Evolutionary conservation across 2,329 filamentous ascomycete species (phyloP), one percentile per base, ranked within the genome.

Genomic region (Eutypella sp.): DNA sequence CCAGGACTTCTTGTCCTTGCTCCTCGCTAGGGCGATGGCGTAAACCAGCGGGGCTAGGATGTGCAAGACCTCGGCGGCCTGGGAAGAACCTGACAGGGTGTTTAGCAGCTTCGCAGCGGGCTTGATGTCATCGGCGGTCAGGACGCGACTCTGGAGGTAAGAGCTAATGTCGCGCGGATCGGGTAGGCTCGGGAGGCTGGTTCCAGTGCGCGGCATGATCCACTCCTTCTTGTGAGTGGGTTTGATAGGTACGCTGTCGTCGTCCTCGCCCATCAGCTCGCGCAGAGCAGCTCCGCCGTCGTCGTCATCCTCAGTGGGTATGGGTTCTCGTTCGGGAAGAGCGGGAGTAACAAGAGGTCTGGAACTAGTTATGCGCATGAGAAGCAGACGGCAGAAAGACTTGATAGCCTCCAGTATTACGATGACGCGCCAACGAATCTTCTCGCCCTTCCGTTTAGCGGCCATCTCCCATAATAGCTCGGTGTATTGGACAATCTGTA

Each of bases 391-490:
- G 63, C 92, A 96, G 8, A 93, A 56, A 2, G 92, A 91, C 67
- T 97, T 97, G 61, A 93, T 73, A 1, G 81, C 77, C 68, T 99
- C 93, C 19, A 99, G 73, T 3, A 95, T 63, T 10, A 97, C 83
- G 5, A 97, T 82, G 0, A 95, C 82, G 42, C 88, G 83, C 93
- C 93, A 99, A 24, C 90, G 81, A 22, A 85, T 69, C 65, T 95
- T 79, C 38, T 86, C 90, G 16, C 89, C 87, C 51, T 84, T 84
- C 41, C 92, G 79, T 68, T 95, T 95, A 23, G 91, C 91, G 23
- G 87, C 81, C 93, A 99, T 99, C 66, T 99, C 93, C 79, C 92
- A 93, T n/a, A 99, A 71, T 24, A 99, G 74, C 69, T 99, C 89
- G 0, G 91, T 96, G 63, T 97, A 97, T 56, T 93, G 87, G 22